phyloP scores from a whole-genome alignment of 2,329 filamentous ascomycete species.

The Colletotrichum godetiae region DNA sequence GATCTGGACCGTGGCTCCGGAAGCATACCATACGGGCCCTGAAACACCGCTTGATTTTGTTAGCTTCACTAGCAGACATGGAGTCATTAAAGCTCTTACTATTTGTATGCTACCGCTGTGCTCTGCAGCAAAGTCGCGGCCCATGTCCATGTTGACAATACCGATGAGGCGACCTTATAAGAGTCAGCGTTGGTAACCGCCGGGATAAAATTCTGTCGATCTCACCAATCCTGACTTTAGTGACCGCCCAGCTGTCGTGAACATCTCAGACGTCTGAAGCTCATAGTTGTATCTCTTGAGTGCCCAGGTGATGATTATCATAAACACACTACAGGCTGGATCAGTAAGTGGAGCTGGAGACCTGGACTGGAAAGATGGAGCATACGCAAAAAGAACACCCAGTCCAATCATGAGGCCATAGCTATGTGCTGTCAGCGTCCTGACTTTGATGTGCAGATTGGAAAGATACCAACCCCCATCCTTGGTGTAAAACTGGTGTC shows the following conservation, averaged over 20 bases:
- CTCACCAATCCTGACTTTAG: conserved; percentile 85
- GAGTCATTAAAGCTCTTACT: conserved; percentile 45
- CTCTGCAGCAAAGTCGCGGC: conserved; percentile 85
- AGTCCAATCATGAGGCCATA: conserved; percentile 37
- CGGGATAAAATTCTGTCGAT: fast-evolving
- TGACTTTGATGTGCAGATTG: not conserved
- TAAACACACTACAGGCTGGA: conserved; percentile 9
- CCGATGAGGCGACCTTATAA: conserved; percentile 74
- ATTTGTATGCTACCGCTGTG: conserved; percentile 84
- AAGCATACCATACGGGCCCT: conserved; percentile 71
- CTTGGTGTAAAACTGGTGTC: conserved; percentile 32
- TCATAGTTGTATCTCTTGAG: conserved; percentile 73
- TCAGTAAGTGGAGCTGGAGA: no score
- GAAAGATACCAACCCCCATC: conserved; percentile 28
- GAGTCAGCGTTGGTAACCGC: not conserved
- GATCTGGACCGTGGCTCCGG: conserved; percentile 86
- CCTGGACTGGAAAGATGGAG: not conserved
- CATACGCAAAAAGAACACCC: conserved; percentile 32
- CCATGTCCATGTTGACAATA: conserved; percentile 96
- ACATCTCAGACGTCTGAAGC: conserved; percentile 91
- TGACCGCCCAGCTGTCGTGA: conserved; percentile 87
- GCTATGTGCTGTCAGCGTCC: not conserved
- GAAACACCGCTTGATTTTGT: conserved; percentile 60
- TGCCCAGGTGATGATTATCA: conserved; percentile 75
- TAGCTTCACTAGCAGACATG: not conserved